Evolutionary conservation across 2,329 filamentous ascomycete species (phyloP).

Genomic region (Botrytis medusae): DNA sequence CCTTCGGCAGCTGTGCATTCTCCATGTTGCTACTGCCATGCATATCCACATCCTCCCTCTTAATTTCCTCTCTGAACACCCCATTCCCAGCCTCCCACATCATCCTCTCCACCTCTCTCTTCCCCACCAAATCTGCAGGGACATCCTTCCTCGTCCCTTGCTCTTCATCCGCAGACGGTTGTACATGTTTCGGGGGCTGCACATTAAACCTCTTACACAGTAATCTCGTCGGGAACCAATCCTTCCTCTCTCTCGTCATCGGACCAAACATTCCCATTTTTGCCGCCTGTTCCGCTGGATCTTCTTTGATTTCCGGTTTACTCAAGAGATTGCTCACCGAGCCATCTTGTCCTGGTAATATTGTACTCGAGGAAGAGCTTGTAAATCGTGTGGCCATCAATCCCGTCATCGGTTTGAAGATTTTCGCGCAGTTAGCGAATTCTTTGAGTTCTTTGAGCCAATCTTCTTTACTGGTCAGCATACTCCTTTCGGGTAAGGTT

Average conservation of each 20-base stretch:
- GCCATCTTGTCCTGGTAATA: slow-evolving; percentile 37
- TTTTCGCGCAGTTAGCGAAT: slow-evolving; percentile 67
- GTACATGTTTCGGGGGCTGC: slow-evolving; percentile 69
- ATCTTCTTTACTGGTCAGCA: slow-evolving; percentile 59
- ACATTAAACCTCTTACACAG: slow-evolving; percentile 96
- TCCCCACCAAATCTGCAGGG: slow-evolving; percentile 50
- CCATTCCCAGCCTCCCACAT: slow-evolving; percentile 46
- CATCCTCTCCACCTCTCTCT: slow-evolving; percentile 55
- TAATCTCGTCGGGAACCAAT: slow-evolving; percentile 78
- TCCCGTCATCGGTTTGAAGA: slow-evolving; percentile 90
- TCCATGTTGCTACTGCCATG: no score
- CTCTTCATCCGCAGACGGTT: slow-evolving; percentile 43
- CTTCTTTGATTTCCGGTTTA: slow-evolving; percentile 57
- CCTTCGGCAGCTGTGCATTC: neutral
- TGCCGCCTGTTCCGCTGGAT: slow-evolving; percentile 84
- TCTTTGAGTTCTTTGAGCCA: slow-evolving; percentile 79
- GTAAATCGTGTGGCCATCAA: slow-evolving; percentile 95
- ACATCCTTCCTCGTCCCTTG: slow-evolving; percentile 34
- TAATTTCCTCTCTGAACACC: slow-evolving; percentile 33
- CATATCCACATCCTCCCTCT: slow-evolving; percentile 22
- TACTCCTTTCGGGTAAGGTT: slow-evolving; percentile 53
- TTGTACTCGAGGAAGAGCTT: slow-evolving; percentile 51
- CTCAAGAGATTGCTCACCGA: slow-evolving; percentile 46
- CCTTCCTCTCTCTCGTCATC: slow-evolving; percentile 70
- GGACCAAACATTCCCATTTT: slow-evolving; percentile 89